Evolutionary conservation across 179 eudicot genomes (phyloP), one percentile per base, ranked within the genome.

Genomic region (Beta lomatogona): DNA sequence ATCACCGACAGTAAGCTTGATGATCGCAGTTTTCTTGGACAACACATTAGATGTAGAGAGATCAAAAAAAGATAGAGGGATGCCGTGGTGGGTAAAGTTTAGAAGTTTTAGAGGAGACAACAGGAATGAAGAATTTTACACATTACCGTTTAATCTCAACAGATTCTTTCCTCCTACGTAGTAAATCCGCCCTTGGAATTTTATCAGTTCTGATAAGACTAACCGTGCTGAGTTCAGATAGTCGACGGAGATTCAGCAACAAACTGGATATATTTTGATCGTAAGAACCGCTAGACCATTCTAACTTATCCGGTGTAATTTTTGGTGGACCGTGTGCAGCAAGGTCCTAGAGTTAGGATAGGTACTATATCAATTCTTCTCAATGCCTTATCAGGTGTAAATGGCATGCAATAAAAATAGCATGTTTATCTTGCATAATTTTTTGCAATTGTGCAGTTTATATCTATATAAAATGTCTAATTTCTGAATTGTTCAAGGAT

Each of bases 21-120:
- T 96, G 58, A 86, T 93, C n/a, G 93, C 97, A 2, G 98, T 96
- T 57, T 86, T 96, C 75, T 91, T 96, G 3, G 99, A 96, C 89
- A 96, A 96, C 91, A 96, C 98, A 59, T 61, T 94, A 45, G 98
- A 96, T 28, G 99, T 94, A 57, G 98, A 91, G 82, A 93, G 87
- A 76, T 94, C 99, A 21, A 94, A 94, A 91, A 93, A 87, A 85
- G 99, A 96, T 70, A 83, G 98, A 64, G 99, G 99, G 28, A 96
- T 96, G 99, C 99, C 98, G 1, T 96, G 99, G 99, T 96, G 99
- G 99, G 97, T 91, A 18, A 96, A 96, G 89, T 96, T 96, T 86
- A 86, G 99, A 88, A 93, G 95, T 68, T 96, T 96, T 65, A 84
- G 94, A 80, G 99, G 98, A 68, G 99, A 96, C 36, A 96, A 91